phyloP scores from a whole-genome alignment of 306 rosid genomes.

The Canavalia ensiformis region DNA sequence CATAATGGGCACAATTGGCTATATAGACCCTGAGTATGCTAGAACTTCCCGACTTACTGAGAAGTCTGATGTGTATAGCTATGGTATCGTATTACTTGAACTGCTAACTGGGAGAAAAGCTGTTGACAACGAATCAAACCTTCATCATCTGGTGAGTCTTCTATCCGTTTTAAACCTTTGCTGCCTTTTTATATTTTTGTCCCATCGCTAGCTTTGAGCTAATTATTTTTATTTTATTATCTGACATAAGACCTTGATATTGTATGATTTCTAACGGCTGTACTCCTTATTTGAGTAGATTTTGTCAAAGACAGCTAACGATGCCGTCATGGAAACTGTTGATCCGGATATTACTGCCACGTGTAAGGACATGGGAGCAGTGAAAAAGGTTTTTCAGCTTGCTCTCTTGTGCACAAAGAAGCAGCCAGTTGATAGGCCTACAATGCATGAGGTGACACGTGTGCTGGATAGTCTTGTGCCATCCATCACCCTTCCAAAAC shows the following conservation, averaged over 20 bases:
- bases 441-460: constrained; percentile 86
- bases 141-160: constrained; percentile 73
- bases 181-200: not conserved
- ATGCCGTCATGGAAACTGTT: constrained; percentile 86
- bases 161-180: not conserved
- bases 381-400: constrained; percentile 81
- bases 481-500: constrained; percentile 50
- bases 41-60: constrained; percentile 87
- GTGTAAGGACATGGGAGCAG: constrained; percentile 77
- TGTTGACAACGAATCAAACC: constrained; percentile 84
- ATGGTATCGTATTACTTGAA: constrained; percentile 83
- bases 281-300: constrained; percentile 54
- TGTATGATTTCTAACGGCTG: not conserved
- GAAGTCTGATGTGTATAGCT: constrained; percentile 88
- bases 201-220: not conserved
- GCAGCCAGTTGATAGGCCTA: constrained; percentile 81
- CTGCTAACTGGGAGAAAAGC: constrained; percentile 85
- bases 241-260: not conserved
- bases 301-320: constrained; percentile 74
- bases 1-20: constrained; percentile 89
- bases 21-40: constrained; percentile 90
- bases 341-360: constrained; percentile 76
- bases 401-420: constrained; percentile 87
- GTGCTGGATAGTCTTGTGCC: constrained; percentile 73
- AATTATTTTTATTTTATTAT: not conserved